Base-by-base conservation (phyloP, 2,329 filamentous ascomycete genomes). In the Sarocladium brachiariae region DNA sequence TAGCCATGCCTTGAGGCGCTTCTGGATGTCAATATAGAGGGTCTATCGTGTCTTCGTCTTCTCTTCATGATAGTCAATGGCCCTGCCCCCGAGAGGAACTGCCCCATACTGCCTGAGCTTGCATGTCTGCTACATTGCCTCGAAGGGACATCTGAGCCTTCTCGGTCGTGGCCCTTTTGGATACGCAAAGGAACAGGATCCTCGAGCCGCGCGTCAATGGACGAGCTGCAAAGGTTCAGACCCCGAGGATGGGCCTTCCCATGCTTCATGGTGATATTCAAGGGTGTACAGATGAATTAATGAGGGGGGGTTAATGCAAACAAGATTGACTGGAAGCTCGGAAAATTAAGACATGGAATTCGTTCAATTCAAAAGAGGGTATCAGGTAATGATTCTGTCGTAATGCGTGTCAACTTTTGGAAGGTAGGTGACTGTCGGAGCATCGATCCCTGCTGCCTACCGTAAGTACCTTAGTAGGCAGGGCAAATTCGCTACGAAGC, bases 21-120 rank as follows among this genome's bases (percentile, higher is more conserved):
- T 47, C 43, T 33, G 43, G 10, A 47, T 4, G 4, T 11, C 19
- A 21, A 13, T 11, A 47, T 9, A 3, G 43, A 33, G 16, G 43
- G 43, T 19, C 43, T 31, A 25, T 33, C 21, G 6, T 31, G 43
- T 16, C 43, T 10, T 31, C 54, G 59, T 47, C 67, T 63, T 52
- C 58, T 65, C 57, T 72, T 73, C 41, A 62, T 60, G 3, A 72
- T 53, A 2, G 61, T 60, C 52, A 71, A 51, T n/a, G 61, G 58
- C 33, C 50, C 54, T 7, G 43, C 24, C 3, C 10, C 18, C n/a
- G 43, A 5, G 18, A 33, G 16, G 10, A 47, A 7, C 19, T 33
- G 43, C 7, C 7, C 3, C 4, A 47, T n/a, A 21, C 43, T 47
- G 6, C 25, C 25, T 8, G 43, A 30, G 25, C 43, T 47, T 8